Evolutionary conservation across 441 rosid species (phyloP).

Genomic region (Biscutella laevigata): DNA sequence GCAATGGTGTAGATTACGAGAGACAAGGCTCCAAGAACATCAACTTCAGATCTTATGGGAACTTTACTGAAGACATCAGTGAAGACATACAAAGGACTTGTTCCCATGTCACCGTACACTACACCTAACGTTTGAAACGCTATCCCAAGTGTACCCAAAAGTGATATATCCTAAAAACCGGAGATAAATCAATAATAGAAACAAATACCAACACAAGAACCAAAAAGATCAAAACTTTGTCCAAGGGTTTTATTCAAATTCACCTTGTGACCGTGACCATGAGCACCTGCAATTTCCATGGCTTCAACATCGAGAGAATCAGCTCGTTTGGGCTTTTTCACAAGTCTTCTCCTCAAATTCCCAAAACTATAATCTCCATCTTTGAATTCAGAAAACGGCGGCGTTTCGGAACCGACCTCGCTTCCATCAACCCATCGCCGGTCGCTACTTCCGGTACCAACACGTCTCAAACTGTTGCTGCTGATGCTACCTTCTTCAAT

Average conservation of each 20-base stretch:
- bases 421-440: constrained; percentile 88
- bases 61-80: constrained; percentile 91
- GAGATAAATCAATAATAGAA: neutral
- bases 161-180: constrained; percentile 45
- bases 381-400: constrained; percentile 35
- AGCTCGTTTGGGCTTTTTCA: constrained; percentile 59
- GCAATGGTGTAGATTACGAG: constrained; percentile 87
- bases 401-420: constrained; percentile 68
- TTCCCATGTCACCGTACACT: constrained; percentile 95
- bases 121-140: constrained; percentile 98
- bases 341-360: constrained; percentile 64
- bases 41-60: constrained; percentile 58
- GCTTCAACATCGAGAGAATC: constrained; percentile 96
- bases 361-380: constrained; percentile 45
- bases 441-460: constrained; percentile 44
- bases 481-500: constrained; percentile 66
- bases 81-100: constrained; percentile 91
- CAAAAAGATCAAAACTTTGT: constrained; percentile 9
- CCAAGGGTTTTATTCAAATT: neutral
- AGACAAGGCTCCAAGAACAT: constrained; percentile 90
- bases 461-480: constrained; percentile 33
- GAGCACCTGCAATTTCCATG: constrained; percentile 72
- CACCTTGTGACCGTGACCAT: constrained; percentile 53
- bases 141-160: constrained; percentile 54
- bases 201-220: neutral